phyloP scores from a whole-genome alignment of 352 stramenopile genomes.

The Globisporangium camurandrum region DNA sequence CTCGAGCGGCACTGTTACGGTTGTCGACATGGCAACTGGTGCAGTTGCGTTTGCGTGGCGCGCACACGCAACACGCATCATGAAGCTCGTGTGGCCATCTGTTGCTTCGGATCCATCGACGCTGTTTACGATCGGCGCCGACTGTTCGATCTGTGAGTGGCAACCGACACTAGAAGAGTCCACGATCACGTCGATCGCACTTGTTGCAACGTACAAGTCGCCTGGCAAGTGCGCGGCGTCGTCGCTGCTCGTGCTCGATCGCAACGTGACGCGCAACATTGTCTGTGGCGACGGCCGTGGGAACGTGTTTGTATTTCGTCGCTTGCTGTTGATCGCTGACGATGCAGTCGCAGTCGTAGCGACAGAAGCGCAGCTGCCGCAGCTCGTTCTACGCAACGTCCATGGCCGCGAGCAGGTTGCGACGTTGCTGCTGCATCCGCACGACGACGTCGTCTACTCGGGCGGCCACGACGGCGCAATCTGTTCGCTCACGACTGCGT shows the following conservation, averaged over 20 bases:
- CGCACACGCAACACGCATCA: conserved; percentile 44
- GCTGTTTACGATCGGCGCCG: conserved; percentile 54
- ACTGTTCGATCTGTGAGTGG: conserved; percentile 63
- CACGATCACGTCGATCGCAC: conserved; percentile 13
- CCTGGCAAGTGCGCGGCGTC: conserved; percentile 53
- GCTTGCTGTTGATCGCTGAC: conserved; percentile 10
- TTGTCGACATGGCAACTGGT: conserved; percentile 36
- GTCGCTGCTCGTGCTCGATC: conserved; percentile 41
- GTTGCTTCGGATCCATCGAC: conserved; percentile 13
- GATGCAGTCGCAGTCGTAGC: conserved; percentile 1
- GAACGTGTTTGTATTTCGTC: conserved; percentile 58
- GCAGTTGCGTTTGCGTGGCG: conserved; percentile 31
- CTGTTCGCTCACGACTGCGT: conserved; percentile 38
- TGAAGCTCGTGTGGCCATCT: conserved; percentile 62
- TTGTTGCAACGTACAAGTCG: conserved; percentile 43
- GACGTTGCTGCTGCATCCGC: conserved; percentile 39
- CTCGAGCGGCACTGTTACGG: conserved; percentile 29
- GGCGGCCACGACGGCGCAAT: conserved; percentile 82
- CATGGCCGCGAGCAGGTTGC: conserved; percentile 70
- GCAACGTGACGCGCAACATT: conserved; percentile 33
- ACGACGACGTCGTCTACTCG: conserved; percentile 39
- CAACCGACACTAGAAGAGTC: conserved; percentile 9
- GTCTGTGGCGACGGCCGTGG: conserved; percentile 68
- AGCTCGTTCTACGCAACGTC: conserved; percentile 32
- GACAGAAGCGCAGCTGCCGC: conserved; percentile 7